Base-by-base conservation (phyloP, 306 rosid species). In the Ceratonia siliqua region DNA sequence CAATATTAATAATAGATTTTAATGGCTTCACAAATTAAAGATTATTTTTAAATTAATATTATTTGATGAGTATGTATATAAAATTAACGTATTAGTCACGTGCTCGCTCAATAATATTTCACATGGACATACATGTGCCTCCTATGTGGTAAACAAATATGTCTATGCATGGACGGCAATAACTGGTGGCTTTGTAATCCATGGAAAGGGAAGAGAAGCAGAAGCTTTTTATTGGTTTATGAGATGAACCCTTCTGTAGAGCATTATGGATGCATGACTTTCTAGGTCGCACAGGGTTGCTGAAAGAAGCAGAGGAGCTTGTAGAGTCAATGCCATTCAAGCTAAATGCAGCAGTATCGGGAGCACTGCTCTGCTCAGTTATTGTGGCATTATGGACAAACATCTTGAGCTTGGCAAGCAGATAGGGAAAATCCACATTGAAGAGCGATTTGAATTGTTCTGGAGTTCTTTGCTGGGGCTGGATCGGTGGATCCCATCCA, bases 201-300 rank as follows among this genome's bases (percentile, higher is more conserved):
- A 81, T 56, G 87, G 90, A 61, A 81, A 50, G 59, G 90, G 84
- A 62, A 70, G 54, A 70, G 86, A 86, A 68, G 88, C 87, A n/a
- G 5, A 49, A 49, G 12, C 25, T 45, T 74, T 86, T 39, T 75
- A 70, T 43, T 86, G 87, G 85, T 83, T 81, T 66, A 62, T 21
- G 61, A 65, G 58, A 39, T 82, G 72, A 81, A 67, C 43, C 91
- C 85, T 20, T 72, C 78, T 24, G 71, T 84, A 41, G 85, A 87
- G 62, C 88, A 87, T 76, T 82, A 76, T 36, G 86, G 88, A 11
- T 84, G 88, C 74, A 84, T 87, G 83, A 87, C 57, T 85, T 87
- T 46, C 72, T 79, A 14, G 85, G 91, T 46, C 82, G 87, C 1
- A 83, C 86, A 28, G 91, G 83, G 65, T 72, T 79, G 75, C 72